Evolutionary conservation across 139 green algal genomes (phyloP).

Genomic region (Dunaliella sp.): DNA sequence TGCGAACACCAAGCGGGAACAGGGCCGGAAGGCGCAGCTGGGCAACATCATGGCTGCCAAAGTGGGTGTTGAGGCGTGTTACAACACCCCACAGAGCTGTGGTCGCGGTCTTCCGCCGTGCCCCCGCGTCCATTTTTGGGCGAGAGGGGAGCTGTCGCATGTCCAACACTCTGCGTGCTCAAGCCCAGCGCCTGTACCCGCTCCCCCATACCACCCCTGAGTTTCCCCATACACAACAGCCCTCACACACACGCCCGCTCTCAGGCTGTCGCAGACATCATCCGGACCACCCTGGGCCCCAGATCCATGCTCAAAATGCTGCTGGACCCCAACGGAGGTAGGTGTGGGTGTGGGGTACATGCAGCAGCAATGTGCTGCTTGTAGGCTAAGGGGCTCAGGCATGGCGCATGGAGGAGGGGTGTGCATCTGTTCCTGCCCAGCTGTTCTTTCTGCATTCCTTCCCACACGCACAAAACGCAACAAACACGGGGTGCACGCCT

Average conservation of each 20-base stretch:
- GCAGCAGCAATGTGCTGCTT: too few species aligned
- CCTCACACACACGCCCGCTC: not conserved
- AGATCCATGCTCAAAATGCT: constrained; percentile 99
- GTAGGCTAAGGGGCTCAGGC: too few species aligned
- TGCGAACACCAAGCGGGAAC: constrained; percentile 86
- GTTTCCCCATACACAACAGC: not conserved
- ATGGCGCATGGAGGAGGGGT: too few species aligned
- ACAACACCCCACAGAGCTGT: too few species aligned
- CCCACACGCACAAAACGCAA: too few species aligned
- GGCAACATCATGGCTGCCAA: constrained; percentile 96
- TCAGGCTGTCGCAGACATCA: constrained; percentile 95
- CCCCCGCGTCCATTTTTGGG: not conserved
- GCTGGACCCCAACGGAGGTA: constrained; percentile 92
- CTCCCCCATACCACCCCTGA: not conserved
- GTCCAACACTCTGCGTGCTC: too few species aligned
- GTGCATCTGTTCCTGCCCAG: too few species aligned
- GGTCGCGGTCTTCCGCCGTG: too few species aligned
- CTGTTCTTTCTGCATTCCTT: too few species aligned
- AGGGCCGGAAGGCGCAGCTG: constrained; percentile 91
- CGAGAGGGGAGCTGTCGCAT: not conserved
- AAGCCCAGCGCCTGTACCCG: not conserved
- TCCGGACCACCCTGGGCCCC: constrained; percentile 94
- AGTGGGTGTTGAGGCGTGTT: too few species aligned
- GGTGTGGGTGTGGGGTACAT: too few species aligned
- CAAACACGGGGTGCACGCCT: too few species aligned